Evolutionary conservation across 1,284 basidiomycete species (phyloP), one percentile per base, ranked within the genome.

Genomic region (Cryptococcus jaspeensis): DNA sequence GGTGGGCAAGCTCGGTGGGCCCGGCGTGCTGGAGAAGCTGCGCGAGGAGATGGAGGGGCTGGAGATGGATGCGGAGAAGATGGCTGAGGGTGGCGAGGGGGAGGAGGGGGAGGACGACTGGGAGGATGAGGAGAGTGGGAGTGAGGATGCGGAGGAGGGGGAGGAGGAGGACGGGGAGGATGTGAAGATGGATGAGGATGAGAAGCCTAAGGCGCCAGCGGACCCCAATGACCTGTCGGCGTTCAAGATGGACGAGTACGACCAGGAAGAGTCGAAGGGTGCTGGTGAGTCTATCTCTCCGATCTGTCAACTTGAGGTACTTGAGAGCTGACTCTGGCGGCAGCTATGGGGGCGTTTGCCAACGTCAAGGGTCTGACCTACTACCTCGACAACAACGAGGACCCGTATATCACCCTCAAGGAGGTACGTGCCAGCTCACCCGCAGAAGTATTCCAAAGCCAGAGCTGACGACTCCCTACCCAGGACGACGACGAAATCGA

Each of bases 401-500:
- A 99, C 78, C 96, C 96, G 0, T 99, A 95, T 74, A 90, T 99
- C 67, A 99, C 95, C 0, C 79, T 99, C 35, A 93, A 96, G 82
- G 90, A 94, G 72, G 91, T 90, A 64, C 40, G 84, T 76, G 25
- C n/a, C n/a, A n/a, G n/a, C n/a, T n/a, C n/a, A n/a, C n/a, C n/a
- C n/a, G n/a, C n/a, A n/a, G n/a, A n/a, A n/a, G n/a, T n/a, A n/a
- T n/a, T n/a, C n/a, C n/a, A n/a, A n/a, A n/a, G n/a, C n/a, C n/a
- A n/a, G n/a, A n/a, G n/a, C n/a, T n/a, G n/a, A n/a, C n/a, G n/a
- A n/a, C 28, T 9, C 28, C 28, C 28, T 9, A 32, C 86, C 80
- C 39, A 70, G 62, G 87, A 92, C 50, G 85, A 87, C 44, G 88
- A 90, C 48, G 87, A 87, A 18, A 82, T 87, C 50, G 94, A 98